A percentile compares a stretch with the other conserved stretches of the same genome.
These are phyloP conservation scores for Mycosphaerelloides madeirae DNA, from an alignment of 2,329 filamentous ascomycete species.

Conservation along the genomic window DNA sequence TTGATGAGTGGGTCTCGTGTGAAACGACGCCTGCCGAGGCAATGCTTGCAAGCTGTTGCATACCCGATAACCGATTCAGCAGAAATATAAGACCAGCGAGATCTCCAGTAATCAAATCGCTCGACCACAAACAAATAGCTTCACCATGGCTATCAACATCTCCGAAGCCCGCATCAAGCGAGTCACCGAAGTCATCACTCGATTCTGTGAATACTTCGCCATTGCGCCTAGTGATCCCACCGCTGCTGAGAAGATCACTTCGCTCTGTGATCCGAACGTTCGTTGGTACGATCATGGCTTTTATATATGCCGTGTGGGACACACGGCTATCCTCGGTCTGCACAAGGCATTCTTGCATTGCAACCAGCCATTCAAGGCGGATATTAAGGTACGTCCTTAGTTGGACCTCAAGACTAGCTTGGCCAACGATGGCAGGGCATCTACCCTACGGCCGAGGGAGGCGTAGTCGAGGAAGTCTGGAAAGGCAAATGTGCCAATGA, in stretches of 20 bases:
- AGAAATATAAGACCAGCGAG: too few relatives aligned
- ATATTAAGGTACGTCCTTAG: constrained; percentile 4
- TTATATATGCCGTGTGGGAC: constrained; percentile 4
- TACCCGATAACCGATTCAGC: too few relatives aligned
- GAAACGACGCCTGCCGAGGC: too few relatives aligned
- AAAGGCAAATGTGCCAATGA: constrained; percentile 8
- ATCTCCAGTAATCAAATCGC: too few relatives aligned
- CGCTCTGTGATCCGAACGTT: constrained; percentile 2
- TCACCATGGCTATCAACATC: constrained; percentile 6
- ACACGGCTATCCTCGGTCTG: constrained; percentile 6
- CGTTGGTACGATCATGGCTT: constrained; percentile 12
- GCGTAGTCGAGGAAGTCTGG: constrained; percentile 11
- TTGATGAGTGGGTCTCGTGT: too few relatives aligned
- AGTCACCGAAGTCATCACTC: constrained; percentile 1
- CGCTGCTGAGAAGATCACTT: constrained; percentile 1
- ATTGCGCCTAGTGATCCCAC: background rate
- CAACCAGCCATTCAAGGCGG: constrained; percentile 8
- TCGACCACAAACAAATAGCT: background rate
- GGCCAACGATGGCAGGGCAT: constrained; percentile 2
- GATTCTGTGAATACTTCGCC: constrained; percentile 1
- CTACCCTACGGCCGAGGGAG: constrained; percentile 3
- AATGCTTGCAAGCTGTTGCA: too few relatives aligned
- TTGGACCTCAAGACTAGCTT: background rate
- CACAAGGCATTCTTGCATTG: constrained; percentile 8
- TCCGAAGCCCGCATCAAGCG: constrained; percentile 3